Conservation (phyloP, 345 rosid species). For the Eucalyptus microcorys region DNA sequence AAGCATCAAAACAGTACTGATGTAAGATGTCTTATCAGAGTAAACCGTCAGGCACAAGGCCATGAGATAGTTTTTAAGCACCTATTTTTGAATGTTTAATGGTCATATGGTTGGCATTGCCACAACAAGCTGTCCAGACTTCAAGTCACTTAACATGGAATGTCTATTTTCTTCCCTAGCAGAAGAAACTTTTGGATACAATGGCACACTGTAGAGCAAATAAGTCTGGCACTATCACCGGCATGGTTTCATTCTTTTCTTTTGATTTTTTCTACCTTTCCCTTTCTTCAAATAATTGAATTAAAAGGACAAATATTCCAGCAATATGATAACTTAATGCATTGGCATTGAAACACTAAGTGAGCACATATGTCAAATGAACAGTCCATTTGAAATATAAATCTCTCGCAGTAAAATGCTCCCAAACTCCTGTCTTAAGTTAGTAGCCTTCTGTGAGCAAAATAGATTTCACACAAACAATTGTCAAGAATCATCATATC, state of each 20-base stretch:
- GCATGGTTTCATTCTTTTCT: background rate
- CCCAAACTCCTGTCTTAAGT: background rate
- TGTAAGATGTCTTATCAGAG: background rate
- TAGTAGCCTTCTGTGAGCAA: background rate
- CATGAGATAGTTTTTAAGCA: background rate
- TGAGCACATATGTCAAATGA: background rate
- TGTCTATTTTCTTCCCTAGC: background rate
- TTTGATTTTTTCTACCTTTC: background rate
- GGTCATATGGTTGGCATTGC: background rate
- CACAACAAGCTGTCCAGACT: background rate
- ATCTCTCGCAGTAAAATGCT: background rate
- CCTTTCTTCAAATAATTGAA: background rate
- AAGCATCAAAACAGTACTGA: background rate
- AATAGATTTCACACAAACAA: background rate
- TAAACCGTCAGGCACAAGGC: background rate
- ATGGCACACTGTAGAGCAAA: background rate
- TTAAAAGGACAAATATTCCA: background rate
- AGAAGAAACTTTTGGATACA: background rate
- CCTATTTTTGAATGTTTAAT: background rate
- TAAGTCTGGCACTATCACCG: background rate
- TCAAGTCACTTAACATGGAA: background rate
- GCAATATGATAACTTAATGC: background rate
- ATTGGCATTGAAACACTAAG: background rate
- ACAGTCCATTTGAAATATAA: background rate
- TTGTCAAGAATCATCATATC: background rate